Evolutionary conservation across 2,329 filamentous ascomycete genomes (phyloP), one percentile per base, ranked within the genome.

Genomic region (Neofusicoccum kwambonambiense): DNA sequence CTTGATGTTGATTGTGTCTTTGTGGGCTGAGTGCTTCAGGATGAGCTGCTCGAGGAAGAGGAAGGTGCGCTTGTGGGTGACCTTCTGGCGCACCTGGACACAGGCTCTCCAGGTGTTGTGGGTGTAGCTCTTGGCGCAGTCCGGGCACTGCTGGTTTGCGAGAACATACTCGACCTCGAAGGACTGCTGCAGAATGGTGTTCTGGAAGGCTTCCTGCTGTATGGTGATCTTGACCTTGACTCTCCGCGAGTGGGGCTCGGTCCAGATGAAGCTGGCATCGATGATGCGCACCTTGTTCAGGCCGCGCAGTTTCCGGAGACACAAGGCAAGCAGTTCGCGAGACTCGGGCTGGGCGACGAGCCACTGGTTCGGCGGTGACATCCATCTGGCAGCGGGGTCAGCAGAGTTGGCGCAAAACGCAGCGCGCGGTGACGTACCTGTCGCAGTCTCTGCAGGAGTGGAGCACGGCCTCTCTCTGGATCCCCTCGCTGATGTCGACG

Each of bases 181-280:
- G 58, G 88, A 90, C 79, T 99, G 95, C 79, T 99, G 95, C 72
- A 99, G 76, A 66, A 90, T 89, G 9, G 87, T 87, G 42, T 86
- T 87, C 71, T 89, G 82, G 71, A 85, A 86, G 47, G 86, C 86
- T 75, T 89, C 85, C 70, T 87, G 84, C 74, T 98, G 95, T 54
- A 98, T 89, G 0, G 95, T 98, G 77, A 99, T 89, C 82, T 97
- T 97, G 77, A 98, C 89, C 80, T 93, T 96, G 69, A 98, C 86
- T 76, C 95, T 85, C 74, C 92, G 86, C 72, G 93, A 97, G 81
- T 99, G 95, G 11, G 95, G 94, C 79, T 99, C 95, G 1, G 95
- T 99, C 95, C 95, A 99, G 75, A 98, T 91, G 76, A 98, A 99
- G 72, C 88, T 91, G 52, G 95, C 95, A 76, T 99, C 95, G 73